phyloP scores from a whole-genome alignment of 2,329 filamentous ascomycete genomes.

The Penicillium glabrum region DNA sequence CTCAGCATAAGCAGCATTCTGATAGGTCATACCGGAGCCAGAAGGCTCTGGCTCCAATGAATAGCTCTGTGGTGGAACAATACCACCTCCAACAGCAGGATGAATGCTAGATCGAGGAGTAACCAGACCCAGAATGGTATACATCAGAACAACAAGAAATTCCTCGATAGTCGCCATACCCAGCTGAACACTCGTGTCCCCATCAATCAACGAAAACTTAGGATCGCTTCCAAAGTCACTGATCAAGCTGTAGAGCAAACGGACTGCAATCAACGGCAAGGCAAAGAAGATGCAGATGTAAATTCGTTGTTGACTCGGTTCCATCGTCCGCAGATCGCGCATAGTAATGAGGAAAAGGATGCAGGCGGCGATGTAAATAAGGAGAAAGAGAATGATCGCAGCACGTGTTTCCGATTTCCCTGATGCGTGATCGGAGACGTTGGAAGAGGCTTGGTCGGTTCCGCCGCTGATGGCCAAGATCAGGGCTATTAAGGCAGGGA shows the following conservation, averaged over 20 bases:
- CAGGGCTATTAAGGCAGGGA: constrained; percentile 5
- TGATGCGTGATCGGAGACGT: neutral
- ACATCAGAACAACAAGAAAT: constrained; percentile 2
- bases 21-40: neutral
- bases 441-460: constrained; percentile 1
- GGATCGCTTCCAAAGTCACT: constrained; percentile 3
- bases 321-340: neutral
- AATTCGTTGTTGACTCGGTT: neutral
- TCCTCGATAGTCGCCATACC: constrained; percentile 6
- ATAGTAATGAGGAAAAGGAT: constrained; percentile 1
- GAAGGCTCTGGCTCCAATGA: neutral
- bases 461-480: constrained; percentile 6
- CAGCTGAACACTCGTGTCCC: neutral
- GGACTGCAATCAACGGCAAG: neutral
- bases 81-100: neutral
- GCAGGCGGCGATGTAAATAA: neutral
- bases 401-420: neutral
- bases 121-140: constrained; percentile 1
- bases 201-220: constrained; percentile 1
- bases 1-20: neutral
- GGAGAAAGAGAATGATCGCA: constrained; percentile 1
- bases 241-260: constrained; percentile 4
- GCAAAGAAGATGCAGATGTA: constrained; percentile 2
- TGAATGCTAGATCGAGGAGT: neutral
- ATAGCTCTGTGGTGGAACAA: neutral